A percentile compares a stretch with the other conserved stretches of the same genome.
These are phyloP conservation scores for Pseudocercospora fuligena DNA, from an alignment of 2,329 filamentous ascomycete genomes.

Conservation along the genomic window DNA sequence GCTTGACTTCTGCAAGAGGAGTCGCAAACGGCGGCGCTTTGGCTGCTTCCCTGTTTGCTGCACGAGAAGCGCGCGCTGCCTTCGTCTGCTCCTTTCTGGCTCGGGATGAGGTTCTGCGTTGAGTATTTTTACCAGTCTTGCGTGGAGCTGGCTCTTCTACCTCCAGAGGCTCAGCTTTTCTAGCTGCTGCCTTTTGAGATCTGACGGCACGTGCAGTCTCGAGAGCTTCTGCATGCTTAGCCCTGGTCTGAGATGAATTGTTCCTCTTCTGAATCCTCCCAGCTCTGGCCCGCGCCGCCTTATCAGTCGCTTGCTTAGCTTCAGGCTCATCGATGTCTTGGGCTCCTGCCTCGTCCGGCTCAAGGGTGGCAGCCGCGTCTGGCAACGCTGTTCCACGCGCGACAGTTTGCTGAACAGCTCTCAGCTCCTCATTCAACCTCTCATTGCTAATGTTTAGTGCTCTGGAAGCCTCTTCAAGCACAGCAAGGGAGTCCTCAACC, in stretches of 20 bases:
- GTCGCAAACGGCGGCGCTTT: neutral
- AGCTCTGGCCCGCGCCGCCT: constrained; percentile 1
- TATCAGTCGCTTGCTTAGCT: neutral
- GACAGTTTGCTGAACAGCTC: neutral
- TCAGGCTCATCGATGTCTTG: neutral
- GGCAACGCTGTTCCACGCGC: neutral
- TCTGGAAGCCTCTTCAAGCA: constrained; percentile 28
- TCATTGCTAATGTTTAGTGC: constrained; percentile 29
- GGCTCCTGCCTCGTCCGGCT: neutral
- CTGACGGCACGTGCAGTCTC: neutral
- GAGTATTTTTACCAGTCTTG: neutral
- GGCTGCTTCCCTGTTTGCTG: neutral
- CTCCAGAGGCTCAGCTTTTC: neutral
- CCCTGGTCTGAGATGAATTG: neutral
- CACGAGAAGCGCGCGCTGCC: neutral
- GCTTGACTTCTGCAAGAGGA: constrained; percentile 13
- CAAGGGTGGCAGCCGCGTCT: neutral
- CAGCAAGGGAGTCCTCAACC: constrained; percentile 24
- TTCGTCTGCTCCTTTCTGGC: neutral
- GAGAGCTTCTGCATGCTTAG: neutral
- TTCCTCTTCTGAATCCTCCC: constrained; percentile 1
- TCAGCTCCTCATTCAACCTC: constrained; percentile 23
- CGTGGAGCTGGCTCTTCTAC: neutral
- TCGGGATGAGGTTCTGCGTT: neutral
- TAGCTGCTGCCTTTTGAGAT: constrained; percentile 15